A percentile compares a stretch with the other conserved stretches of the same genome.
phyloP scores from a whole-genome alignment of 805 yeast genomes.

The Ogataea nakhonphanomensis region DNA sequence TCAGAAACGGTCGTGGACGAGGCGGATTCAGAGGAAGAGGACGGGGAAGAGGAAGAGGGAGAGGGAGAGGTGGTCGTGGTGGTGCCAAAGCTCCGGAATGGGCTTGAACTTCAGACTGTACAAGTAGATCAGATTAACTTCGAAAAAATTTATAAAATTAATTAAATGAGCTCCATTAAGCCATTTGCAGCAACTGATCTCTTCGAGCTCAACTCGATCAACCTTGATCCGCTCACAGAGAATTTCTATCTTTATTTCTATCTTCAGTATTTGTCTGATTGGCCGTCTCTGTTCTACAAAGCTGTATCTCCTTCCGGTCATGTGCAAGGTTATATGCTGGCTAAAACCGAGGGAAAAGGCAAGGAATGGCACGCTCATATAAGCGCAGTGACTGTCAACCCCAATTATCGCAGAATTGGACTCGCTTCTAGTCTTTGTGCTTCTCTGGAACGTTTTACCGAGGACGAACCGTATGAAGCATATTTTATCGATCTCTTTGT shows the following conservation, averaged over 20 bases:
- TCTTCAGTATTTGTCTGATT: constrained; percentile 71
- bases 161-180: constrained; percentile 76
- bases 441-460: constrained; percentile 69
- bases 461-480: constrained; percentile 68
- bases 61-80: constrained; percentile 31
- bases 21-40: constrained; percentile 53
- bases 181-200: constrained; percentile 89
- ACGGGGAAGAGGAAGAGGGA: constrained; percentile 34
- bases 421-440: constrained; percentile 77
- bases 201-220: constrained; percentile 67
- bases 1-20: constrained; percentile 39
- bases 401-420: constrained; percentile 79
- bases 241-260: constrained; percentile 85
- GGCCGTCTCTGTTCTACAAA: constrained; percentile 91
- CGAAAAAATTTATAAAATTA: not conserved
- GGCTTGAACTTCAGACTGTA: constrained; percentile 19
- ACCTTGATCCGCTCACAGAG: constrained; percentile 87
- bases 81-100: constrained; percentile 26
- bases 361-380: constrained; percentile 95
- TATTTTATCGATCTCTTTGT: constrained; percentile 91
- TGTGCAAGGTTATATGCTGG: constrained; percentile 81
- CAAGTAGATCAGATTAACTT: not conserved
- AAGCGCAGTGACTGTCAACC: constrained; percentile 89
- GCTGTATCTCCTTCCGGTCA: constrained; percentile 38
- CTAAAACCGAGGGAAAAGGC: constrained; percentile 86